A percentile compares a stretch with the other conserved stretches of the same genome.
Evolutionary conservation across 2,329 filamentous ascomycete genomes (phyloP).

Genomic region (Ascochyta clinopodiicola): DNA sequence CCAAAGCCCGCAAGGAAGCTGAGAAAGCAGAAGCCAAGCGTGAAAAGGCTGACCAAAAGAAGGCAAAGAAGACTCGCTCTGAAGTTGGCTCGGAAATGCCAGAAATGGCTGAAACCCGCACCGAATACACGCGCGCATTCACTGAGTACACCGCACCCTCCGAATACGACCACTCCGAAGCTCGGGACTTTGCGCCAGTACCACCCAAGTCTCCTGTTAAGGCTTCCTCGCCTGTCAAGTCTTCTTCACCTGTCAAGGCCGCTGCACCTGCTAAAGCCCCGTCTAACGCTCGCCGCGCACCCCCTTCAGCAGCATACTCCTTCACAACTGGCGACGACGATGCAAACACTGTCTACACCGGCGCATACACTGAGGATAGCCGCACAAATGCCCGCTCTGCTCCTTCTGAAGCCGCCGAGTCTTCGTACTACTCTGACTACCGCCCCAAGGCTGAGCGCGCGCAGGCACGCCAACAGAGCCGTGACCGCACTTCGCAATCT

Average conservation of each 20-base stretch:
- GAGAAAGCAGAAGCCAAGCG: slow-evolving; percentile 45
- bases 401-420: slow-evolving; percentile 34
- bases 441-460: slow-evolving; percentile 47
- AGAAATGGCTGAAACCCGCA: slow-evolving; percentile 37
- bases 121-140: slow-evolving; percentile 33
- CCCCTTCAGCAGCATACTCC: slow-evolving; percentile 53
- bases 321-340: slow-evolving; percentile 60
- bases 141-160: slow-evolving; percentile 41
- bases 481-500: slow-evolving; percentile 23
- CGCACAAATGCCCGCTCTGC: slow-evolving; percentile 26
- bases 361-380: slow-evolving; percentile 49
- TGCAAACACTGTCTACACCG: slow-evolving; percentile 52
- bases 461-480: slow-evolving; percentile 28
- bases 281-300: slow-evolving; percentile 37
- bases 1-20: slow-evolving; percentile 54
- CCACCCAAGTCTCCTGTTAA: slow-evolving; percentile 25
- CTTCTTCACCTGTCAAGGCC: slow-evolving; percentile 15
- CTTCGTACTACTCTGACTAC: slow-evolving; percentile 51
- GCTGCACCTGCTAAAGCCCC: slow-evolving; percentile 21
- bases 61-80: slow-evolving; percentile 49
- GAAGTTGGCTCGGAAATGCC: slow-evolving; percentile 39
- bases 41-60: slow-evolving; percentile 52
- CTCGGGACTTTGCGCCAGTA: slow-evolving; percentile 15
- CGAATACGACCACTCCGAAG: slow-evolving; percentile 20
- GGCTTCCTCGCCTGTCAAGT: slow-evolving; percentile 19